phyloP scores from a whole-genome alignment of 2,329 filamentous ascomycete genomes.

The Hypoxylon sp. region DNA sequence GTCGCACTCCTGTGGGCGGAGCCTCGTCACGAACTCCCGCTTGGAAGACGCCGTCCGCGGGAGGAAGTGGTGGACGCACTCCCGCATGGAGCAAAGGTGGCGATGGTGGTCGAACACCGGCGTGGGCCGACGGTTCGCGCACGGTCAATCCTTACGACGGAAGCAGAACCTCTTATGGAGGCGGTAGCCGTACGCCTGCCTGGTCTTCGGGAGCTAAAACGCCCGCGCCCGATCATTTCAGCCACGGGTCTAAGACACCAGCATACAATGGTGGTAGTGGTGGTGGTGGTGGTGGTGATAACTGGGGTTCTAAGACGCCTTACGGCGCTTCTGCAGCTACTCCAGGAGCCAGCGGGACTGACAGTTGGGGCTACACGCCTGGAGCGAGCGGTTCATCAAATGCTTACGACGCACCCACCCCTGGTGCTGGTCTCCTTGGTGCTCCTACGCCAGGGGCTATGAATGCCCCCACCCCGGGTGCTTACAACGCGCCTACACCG shows the following conservation, averaged over 20 bases:
- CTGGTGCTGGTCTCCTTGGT: conserved; percentile 68
- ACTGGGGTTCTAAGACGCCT: conserved; percentile 84
- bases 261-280: conserved; percentile 67
- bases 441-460: conserved; percentile 74
- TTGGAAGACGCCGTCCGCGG: conserved; percentile 76
- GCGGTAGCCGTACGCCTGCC: conserved; percentile 78
- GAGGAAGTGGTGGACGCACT: conserved; percentile 67
- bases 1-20: conserved; percentile 77
- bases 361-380: conserved; percentile 73
- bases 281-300: conserved; percentile 65
- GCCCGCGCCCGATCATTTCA: conserved; percentile 74
- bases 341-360: conserved; percentile 69
- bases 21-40: conserved; percentile 80
- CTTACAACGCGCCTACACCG: conserved; percentile 75
- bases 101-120: conserved; percentile 75
- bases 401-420: conserved; percentile 79
- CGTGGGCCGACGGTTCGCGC: conserved; percentile 77
- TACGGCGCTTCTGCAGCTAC: conserved; percentile 74
- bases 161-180: conserved; percentile 82
- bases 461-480: conserved; percentile 80
- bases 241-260: conserved; percentile 77
- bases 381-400: conserved; percentile 62
- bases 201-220: conserved; percentile 86
- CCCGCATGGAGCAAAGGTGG: conserved; percentile 73
- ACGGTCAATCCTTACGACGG: conserved; percentile 81